A percentile compares a stretch with the other conserved stretches of the same genome.
phyloP scores from a whole-genome alignment of 345 rosid species.

The Cardamine occulta region DNA sequence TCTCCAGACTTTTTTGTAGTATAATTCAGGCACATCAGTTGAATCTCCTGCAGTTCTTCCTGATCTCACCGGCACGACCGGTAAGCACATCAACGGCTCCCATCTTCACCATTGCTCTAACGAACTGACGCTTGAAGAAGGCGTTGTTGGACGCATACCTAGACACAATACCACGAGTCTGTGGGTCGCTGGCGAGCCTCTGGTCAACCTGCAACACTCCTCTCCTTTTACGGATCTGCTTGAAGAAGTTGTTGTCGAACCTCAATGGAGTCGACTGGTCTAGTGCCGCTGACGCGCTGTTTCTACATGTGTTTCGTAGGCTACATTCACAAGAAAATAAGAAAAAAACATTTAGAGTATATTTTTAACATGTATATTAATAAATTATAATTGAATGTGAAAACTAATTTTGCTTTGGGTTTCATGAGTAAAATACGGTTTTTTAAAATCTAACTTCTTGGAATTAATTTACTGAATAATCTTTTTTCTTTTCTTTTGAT shows the following conservation, averaged over 20 bases:
- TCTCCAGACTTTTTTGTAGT: background rate
- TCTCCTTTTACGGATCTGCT: slow-evolving; percentile 38
- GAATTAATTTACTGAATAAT: background rate
- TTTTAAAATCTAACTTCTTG: background rate
- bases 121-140: slow-evolving; percentile 51
- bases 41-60: slow-evolving; percentile 62
- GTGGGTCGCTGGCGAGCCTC: slow-evolving; percentile 24
- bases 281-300: slow-evolving; percentile 29
- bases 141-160: slow-evolving; percentile 38
- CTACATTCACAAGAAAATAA: slow-evolving; percentile 8
- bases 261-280: slow-evolving; percentile 44
- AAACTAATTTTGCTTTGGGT: background rate
- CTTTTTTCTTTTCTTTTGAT: background rate
- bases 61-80: slow-evolving; percentile 64
- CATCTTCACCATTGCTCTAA: slow-evolving; percentile 75
- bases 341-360: background rate
- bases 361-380: background rate
- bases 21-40: slow-evolving; percentile 35
- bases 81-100: slow-evolving; percentile 64
- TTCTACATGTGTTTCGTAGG: slow-evolving; percentile 41
- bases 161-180: slow-evolving; percentile 43
- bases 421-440: background rate
- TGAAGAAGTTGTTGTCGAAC: slow-evolving; percentile 43
- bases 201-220: slow-evolving; percentile 47
- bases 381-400: background rate